Conservation (phyloP, 768 basidiomycete genomes). For the Zangia roseola region DNA sequence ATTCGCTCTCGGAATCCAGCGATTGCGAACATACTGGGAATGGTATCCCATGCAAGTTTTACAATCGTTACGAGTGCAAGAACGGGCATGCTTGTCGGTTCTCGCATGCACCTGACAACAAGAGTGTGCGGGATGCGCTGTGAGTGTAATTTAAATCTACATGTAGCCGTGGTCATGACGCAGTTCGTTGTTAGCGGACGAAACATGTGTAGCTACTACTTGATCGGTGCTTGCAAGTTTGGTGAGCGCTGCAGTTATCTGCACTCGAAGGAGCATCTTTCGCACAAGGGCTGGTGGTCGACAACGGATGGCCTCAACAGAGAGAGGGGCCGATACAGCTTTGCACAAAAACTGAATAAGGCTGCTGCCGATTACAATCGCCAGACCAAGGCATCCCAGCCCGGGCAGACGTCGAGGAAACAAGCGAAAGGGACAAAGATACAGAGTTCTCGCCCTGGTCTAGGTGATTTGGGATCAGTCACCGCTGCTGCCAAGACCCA, state of each 20-base stretch:
- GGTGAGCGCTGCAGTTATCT: constrained; percentile 45
- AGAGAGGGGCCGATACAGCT: not conserved
- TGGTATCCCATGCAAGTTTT: constrained; percentile 52
- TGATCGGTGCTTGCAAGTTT: constrained; percentile 42
- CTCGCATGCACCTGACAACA: constrained; percentile 54
- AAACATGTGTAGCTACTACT: constrained; percentile 47
- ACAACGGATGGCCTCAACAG: constrained; percentile 7
- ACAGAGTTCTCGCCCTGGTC: not conserved
- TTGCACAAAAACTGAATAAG: not conserved
- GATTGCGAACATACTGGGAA: constrained; percentile 54
- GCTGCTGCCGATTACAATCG: not conserved
- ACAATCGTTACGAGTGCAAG: constrained; percentile 53
- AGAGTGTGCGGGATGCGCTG: constrained; percentile 56
- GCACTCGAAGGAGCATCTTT: constrained; percentile 47
- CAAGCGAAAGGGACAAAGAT: constrained; percentile 6
- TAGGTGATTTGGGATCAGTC: not conserved
- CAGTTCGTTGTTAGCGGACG: constrained; percentile 42
- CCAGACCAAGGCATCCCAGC: not conserved
- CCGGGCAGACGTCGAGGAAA: constrained; percentile 1
- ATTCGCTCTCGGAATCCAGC: constrained; percentile 50
- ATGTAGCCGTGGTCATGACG: not conserved
- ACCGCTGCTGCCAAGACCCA: not conserved
- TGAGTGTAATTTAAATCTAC: constrained; percentile 28
- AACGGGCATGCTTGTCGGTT: constrained; percentile 42
- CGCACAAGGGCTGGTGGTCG: constrained; percentile 48